Evolutionary conservation across 768 basidiomycete species (phyloP), one percentile per base, ranked within the genome.

Genomic region (Trametes villosa): DNA sequence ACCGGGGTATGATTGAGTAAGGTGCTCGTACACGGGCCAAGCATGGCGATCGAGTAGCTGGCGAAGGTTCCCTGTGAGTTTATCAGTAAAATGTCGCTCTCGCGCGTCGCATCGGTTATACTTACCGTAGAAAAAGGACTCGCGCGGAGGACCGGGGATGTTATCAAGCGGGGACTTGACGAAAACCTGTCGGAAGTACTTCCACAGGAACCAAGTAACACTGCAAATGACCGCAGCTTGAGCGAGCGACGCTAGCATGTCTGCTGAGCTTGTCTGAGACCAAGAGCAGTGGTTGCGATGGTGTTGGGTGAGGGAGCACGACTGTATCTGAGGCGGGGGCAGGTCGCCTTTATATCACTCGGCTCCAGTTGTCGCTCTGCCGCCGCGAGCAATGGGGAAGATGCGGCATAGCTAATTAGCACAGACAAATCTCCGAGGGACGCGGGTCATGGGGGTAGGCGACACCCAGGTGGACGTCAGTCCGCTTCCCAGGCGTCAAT

Each of bases 1-100:
- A 4, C 77, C 77, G 2, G 79, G 80, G 56, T 77, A 83, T 0
- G 59, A 59, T 7, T 67, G 40, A 1, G 57, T 55, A 9, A 73
- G 55, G 9, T 62, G n/a, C 2, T 49, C 38, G 11, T 63, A 42
- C 22, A 65, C 56, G 5, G 33, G 29, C 57, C 64, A 63, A 24
- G 61, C 59, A 20, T 60, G 36, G 12, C 45, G 49, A 24, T 57
- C 27, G 20, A 63, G 34, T 9, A 63, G 38, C n/a, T 68, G 54
- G 1, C 22, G 18, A 7, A 65, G 22, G 22, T 68, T 59, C 6
- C 67, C 67, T 68, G 38, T 2, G 31, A 26, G 29, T 7, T 18
- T 8, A 15, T 47, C 27, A 52, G 34, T 51, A 2, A 8, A 4
- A 31, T 30, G 22, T 3, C 31, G 30, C 12, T 0, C 5, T 46